phyloP scores from a whole-genome alignment of 148 eudicot species.

The Camellia granthamiana region DNA sequence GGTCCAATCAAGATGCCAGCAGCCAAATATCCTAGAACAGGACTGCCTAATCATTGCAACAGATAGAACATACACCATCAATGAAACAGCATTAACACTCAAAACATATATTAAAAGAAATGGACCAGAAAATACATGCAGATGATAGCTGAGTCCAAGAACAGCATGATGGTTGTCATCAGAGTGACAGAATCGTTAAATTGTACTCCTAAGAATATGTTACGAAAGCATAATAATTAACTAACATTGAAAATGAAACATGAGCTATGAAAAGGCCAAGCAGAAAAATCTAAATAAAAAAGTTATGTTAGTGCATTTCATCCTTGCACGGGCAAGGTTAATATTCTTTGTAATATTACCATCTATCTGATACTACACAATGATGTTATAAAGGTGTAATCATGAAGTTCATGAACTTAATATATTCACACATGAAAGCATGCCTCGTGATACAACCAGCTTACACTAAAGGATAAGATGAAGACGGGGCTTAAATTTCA shows the following conservation, averaged over 20 bases:
- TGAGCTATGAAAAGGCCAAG: slow-evolving; percentile 6
- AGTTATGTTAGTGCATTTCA: not conserved
- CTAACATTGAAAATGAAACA: not conserved
- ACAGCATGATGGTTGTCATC: not conserved
- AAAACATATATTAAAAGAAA: not conserved
- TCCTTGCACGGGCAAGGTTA: slow-evolving; percentile 7
- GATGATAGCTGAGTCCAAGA: not conserved
- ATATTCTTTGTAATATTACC: not conserved
- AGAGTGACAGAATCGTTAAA: not conserved
- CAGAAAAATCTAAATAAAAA: not conserved
- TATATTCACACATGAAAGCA: not conserved
- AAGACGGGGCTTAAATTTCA: not conserved
- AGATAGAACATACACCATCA: slow-evolving; percentile 13
- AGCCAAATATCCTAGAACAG: slow-evolving; percentile 96
- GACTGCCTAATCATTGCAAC: slow-evolving; percentile 72
- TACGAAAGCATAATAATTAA: not conserved
- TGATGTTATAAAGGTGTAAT: slow-evolving; percentile 6
- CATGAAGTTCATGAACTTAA: not conserved
- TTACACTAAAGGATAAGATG: not conserved
- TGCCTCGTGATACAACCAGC: not conserved
- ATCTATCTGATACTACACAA: not conserved
- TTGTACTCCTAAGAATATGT: not conserved
- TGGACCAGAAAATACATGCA: not conserved
- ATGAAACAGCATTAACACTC: not conserved
- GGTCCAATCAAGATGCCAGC: slow-evolving; percentile 99